These are phyloP conservation scores for Coniella vitis DNA, from an alignment of 2,329 filamentous ascomycete species.

Conservation along the genomic window DNA sequence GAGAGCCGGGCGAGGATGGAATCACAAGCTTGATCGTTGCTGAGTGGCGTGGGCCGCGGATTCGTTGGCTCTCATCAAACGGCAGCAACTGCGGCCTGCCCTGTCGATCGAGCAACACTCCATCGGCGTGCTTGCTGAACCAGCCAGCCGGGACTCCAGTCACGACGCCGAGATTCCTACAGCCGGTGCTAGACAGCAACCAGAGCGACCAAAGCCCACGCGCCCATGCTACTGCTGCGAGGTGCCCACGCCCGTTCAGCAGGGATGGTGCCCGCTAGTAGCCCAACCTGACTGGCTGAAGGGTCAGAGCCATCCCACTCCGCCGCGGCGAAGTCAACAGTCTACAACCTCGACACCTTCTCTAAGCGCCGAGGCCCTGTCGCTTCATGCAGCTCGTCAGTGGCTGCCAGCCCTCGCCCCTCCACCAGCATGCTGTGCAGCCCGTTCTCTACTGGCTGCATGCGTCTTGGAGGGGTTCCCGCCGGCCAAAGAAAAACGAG, in stretches of 20 bases:
- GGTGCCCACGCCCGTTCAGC: too few relatives aligned
- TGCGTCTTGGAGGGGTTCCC: constrained; percentile 15
- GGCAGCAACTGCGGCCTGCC: neutral
- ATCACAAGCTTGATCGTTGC: neutral
- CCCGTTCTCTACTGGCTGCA: constrained; percentile 26
- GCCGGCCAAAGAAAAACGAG: constrained; percentile 23
- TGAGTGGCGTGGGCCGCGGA: neutral
- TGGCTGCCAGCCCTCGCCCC: constrained; percentile 20
- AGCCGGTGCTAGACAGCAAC: neutral
- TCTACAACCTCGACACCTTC: constrained; percentile 24
- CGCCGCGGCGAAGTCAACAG: neutral
- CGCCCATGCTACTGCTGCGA: too few relatives aligned
- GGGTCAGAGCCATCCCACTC: neutral
- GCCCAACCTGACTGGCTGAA: too few relatives aligned
- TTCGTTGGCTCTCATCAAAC: constrained; percentile 10
- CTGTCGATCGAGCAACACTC: constrained; percentile 6
- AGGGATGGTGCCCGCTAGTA: too few relatives aligned
- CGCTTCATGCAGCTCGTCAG: constrained; percentile 40
- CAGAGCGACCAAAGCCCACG: too few relatives aligned
- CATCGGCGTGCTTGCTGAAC: constrained; percentile 10
- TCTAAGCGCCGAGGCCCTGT: constrained; percentile 53
- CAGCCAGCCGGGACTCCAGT: constrained; percentile 5
- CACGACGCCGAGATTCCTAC: neutral
- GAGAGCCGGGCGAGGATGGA: too few relatives aligned
- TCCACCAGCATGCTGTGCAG: constrained; percentile 24